These are phyloP conservation scores for Calonectria fujianensis DNA, from an alignment of 2,329 filamentous ascomycete genomes.

Conservation along the genomic window DNA sequence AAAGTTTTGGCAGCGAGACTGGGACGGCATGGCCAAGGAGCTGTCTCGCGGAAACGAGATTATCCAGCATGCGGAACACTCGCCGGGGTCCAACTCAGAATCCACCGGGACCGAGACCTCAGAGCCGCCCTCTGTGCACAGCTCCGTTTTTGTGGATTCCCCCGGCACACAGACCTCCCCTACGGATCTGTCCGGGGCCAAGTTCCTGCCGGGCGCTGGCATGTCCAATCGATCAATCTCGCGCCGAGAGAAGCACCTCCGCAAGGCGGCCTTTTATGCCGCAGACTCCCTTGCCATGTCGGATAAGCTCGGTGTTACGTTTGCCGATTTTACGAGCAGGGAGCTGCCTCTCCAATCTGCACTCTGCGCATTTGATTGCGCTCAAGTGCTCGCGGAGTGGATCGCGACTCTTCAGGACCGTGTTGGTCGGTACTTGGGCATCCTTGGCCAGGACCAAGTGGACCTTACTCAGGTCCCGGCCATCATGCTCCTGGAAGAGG, in stretches of 20 bases:
- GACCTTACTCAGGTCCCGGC: slow-evolving; percentile 88
- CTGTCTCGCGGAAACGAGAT: slow-evolving; percentile 86
- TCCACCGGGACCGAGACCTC: slow-evolving; percentile 65
- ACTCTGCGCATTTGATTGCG: slow-evolving; percentile 94
- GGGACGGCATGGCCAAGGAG: slow-evolving; percentile 92
- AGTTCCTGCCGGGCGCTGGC: slow-evolving; percentile 56
- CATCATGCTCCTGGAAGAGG: slow-evolving; percentile 92
- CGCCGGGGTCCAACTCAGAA: slow-evolving; percentile 70
- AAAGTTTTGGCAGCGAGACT: slow-evolving; percentile 95
- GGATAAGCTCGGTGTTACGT: slow-evolving; percentile 89
- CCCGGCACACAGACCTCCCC: slow-evolving; percentile 70
- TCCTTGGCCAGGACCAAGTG: slow-evolving; percentile 88
- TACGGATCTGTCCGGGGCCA: slow-evolving; percentile 66
- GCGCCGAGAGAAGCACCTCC: slow-evolving; percentile 88
- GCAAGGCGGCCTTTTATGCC: slow-evolving; percentile 96
- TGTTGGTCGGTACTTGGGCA: slow-evolving; percentile 90
- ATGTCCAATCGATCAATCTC: slow-evolving; percentile 70
- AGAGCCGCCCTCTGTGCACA: slow-evolving; percentile 67
- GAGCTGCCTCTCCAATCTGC: slow-evolving; percentile 93
- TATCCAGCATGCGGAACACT: slow-evolving; percentile 81
- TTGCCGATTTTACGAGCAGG: slow-evolving; percentile 87
- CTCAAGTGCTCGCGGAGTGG: slow-evolving; percentile 96
- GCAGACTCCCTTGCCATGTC: slow-evolving; percentile 93
- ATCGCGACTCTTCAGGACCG: slow-evolving; percentile 93
- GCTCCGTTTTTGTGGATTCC: slow-evolving; percentile 70